Evolutionary conservation across 129 eudicot species (phyloP).

Genomic region (Ambrosia artemisiifolia): DNA sequence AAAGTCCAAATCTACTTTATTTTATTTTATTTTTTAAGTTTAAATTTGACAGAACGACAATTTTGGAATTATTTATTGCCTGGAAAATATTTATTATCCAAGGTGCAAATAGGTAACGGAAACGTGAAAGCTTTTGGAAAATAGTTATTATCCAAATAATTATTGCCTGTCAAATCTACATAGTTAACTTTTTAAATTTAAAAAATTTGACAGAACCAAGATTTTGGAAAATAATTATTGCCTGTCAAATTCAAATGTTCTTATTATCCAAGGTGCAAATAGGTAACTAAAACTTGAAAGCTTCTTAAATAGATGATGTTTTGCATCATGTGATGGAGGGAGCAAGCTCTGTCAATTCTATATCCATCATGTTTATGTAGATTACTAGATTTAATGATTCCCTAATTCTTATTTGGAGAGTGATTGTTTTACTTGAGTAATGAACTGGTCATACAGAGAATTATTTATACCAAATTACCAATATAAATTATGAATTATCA

Average conservation of each 20-base stretch:
- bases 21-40: background rate
- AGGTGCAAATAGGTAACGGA: background rate
- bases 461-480: background rate
- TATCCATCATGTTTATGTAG: background rate
- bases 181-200: no score
- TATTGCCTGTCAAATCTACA: no score
- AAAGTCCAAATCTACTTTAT: background rate
- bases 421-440: background rate
- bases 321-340: background rate
- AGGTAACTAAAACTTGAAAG: background rate
- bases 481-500: no score
- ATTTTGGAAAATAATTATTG: background rate
- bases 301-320: background rate
- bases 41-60: background rate
- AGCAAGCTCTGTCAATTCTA: slow-evolving; percentile 4
- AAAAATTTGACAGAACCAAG: no score
- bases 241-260: no score
- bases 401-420: background rate
- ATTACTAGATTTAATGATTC: background rate
- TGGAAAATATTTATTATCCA: background rate
- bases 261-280: no score
- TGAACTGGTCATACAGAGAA: background rate
- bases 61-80: no score
- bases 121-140: background rate
- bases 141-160: no score